Conservation (phyloP, 352 stramenopile species). For the Pythium oligandrum region DNA sequence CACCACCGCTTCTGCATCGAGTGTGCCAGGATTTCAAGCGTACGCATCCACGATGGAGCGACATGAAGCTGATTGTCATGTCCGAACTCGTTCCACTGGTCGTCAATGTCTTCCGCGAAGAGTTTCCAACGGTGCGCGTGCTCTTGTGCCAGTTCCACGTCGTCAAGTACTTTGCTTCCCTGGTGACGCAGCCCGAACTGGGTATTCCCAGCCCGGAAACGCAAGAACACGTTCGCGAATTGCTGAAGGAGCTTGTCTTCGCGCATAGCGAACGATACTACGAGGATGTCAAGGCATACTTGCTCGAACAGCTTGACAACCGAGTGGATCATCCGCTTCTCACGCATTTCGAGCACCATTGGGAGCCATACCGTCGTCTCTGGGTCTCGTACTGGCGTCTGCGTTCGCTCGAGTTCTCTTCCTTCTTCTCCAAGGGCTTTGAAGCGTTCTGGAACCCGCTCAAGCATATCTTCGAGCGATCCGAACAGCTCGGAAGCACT, state of each 20-base stretch:
- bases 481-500: conserved; percentile 8
- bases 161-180: conserved; percentile 53
- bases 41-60: conserved; percentile 54
- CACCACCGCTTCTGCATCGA: conserved; percentile 40
- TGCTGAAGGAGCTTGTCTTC: conserved; percentile 63
- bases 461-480: conserved; percentile 49
- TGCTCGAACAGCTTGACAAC: conserved; percentile 34
- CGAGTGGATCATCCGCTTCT: conserved; percentile 36
- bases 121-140: conserved; percentile 53
- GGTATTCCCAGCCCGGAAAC: conserved; percentile 28
- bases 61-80: conserved; percentile 66
- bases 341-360: conserved; percentile 44
- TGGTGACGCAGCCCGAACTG: conserved; percentile 40
- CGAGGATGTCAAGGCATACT: conserved; percentile 36
- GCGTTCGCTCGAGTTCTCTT: conserved; percentile 57
- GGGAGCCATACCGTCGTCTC: conserved; percentile 53
- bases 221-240: conserved; percentile 38
- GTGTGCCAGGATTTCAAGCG: conserved; percentile 75
- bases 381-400: conserved; percentile 61
- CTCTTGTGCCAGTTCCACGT: conserved; percentile 69
- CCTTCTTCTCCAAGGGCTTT: conserved; percentile 58
- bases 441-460: conserved; percentile 61
- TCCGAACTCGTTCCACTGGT: conserved; percentile 48
- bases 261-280: conserved; percentile 45
- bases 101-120: conserved; percentile 43